These are phyloP conservation scores for Aschersonia sp. DNA, from an alignment of 2,329 filamentous ascomycete species.

Conservation along the genomic window DNA sequence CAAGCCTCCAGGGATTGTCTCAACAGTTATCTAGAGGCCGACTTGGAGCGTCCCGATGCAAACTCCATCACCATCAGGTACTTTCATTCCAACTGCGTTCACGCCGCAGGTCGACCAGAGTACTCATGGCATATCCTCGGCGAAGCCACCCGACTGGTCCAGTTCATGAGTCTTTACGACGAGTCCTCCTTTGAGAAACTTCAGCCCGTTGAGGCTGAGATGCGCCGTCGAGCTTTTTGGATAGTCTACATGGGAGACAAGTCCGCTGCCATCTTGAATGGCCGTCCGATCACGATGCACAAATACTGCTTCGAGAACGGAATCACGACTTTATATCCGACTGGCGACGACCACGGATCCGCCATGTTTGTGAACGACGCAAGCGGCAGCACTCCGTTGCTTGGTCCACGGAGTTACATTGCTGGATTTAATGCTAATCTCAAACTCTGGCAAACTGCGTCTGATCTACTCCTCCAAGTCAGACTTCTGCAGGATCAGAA, in stretches of 20 bases:
- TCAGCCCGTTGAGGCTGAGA: slow-evolving; percentile 20
- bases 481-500: slow-evolving; percentile 15
- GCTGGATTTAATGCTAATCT: slow-evolving; percentile 27
- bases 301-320: slow-evolving; percentile 25
- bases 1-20: slow-evolving; percentile 23
- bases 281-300: slow-evolving; percentile 27
- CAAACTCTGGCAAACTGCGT: slow-evolving; percentile 23
- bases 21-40: slow-evolving; percentile 22
- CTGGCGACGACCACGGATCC: slow-evolving; percentile 14
- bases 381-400: slow-evolving; percentile 3
- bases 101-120: slow-evolving; percentile 25
- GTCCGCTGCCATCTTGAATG: slow-evolving; percentile 23
- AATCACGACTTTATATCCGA: slow-evolving; percentile 21
- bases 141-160: slow-evolving; percentile 24
- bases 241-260: slow-evolving; percentile 26
- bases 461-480: slow-evolving; percentile 22
- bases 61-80: slow-evolving; percentile 28
- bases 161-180: slow-evolving; percentile 27
- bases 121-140: slow-evolving; percentile 31
- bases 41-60: slow-evolving; percentile 25
- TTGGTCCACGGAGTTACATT: slow-evolving; percentile 15
- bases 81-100: slow-evolving; percentile 29
- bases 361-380: slow-evolving; percentile 3
- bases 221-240: slow-evolving; percentile 22
- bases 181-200: slow-evolving; percentile 21